These are phyloP conservation scores for Naganishia liquefaciens DNA, from an alignment of 1,284 basidiomycete species.

Conservation along the genomic window DNA sequence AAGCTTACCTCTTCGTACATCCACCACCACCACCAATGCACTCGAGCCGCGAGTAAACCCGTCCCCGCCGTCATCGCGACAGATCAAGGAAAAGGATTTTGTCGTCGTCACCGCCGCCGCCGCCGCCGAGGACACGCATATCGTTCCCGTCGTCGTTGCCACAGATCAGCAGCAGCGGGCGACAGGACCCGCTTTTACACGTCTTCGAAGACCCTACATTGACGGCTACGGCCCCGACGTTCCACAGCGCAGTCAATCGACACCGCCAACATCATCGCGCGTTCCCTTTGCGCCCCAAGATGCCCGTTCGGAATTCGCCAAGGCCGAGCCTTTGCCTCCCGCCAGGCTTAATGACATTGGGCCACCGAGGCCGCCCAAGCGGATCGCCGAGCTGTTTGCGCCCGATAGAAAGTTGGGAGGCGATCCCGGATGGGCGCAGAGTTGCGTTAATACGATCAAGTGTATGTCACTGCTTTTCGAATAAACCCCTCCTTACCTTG, in stretches of 20 bases:
- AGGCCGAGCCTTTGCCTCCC: constrained; percentile 1
- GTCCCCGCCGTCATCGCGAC: constrained; percentile 3
- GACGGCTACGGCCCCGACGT: background rate
- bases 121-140: background rate
- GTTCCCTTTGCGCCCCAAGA: constrained; percentile 3
- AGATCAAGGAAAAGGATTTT: constrained; percentile 25
- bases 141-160: background rate
- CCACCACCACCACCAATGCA: background rate
- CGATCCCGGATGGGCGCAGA: constrained; percentile 31
- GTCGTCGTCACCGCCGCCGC: background rate
- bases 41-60: background rate
- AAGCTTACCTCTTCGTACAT: constrained; percentile 19
- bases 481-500: background rate
- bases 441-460: constrained; percentile 32
- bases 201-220: constrained; percentile 3
- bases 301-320: constrained; percentile 14
- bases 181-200: constrained; percentile 17
- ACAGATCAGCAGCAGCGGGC: background rate
- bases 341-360: constrained; percentile 24
- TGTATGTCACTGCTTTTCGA: constrained; percentile 18
- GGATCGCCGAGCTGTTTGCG: constrained; percentile 28
- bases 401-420: constrained; percentile 30
- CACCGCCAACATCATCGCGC: background rate
- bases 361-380: constrained; percentile 27
- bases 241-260: constrained; percentile 1